Evolutionary conservation across 2,329 filamentous ascomycete genomes (phyloP), one percentile per base, ranked within the genome.

Genomic region (Ophiosphaerella korrae): DNA sequence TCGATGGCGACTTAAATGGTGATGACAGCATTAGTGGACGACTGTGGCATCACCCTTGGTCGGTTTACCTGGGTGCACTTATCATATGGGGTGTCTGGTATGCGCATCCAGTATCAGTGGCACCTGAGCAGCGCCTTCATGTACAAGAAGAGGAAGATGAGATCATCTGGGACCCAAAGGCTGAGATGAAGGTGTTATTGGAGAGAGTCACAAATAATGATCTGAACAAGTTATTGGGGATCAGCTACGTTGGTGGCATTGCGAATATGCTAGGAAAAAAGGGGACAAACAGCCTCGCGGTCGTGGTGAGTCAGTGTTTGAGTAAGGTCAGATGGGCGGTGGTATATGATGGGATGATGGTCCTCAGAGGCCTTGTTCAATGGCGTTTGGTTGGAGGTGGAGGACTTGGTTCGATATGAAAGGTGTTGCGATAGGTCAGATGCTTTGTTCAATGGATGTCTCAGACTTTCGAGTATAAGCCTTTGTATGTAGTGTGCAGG

Each of bases 21-120:
- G 42, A 44, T n/a, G 77, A 82, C 32, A 80, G 78, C 50, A 80
- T 82, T 16, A 76, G 79, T 2, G 57, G 55, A 23, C 79, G 82
- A 37, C 70, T 82, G 0, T 86, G 86, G 62, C 83, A 86, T 59
- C 82, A 85, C 14, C 82, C 83, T 0, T 87, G 84, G 84, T 83
- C 81, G 53, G 63, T 86, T 11, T 86, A 86, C 57, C 71, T 87
- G 1, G 82, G 82, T 0, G 84, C 83, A 0, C 60, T 86, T 35
- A 81, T 81, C 0, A 78, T 80, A 29, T 87, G 84, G 83, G 78
- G 80, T 0, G 84, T 83, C 45, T 82, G 84, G 59, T 80, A 82
- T 42, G 72, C 73, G 31, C 53, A 64, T 6, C 68, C 69, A 13
- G 3, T 44, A 2, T 45, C 52, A 9, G 33, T 52, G 5, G 21